phyloP scores from a whole-genome alignment of 2,329 filamentous ascomycete genomes.

The Calonectria naviculata region DNA sequence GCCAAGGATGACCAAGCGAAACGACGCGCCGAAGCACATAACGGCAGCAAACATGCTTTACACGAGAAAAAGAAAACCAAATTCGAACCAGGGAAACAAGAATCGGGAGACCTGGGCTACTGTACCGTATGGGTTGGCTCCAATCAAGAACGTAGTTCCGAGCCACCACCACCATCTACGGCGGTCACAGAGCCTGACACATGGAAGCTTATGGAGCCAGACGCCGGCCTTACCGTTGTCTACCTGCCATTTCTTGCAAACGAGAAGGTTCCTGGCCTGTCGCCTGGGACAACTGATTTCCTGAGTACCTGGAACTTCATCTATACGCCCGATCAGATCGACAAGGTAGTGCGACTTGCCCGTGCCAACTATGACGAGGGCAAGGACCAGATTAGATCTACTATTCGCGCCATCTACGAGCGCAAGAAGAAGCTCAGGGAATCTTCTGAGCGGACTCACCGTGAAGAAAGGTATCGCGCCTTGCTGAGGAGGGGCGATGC shows the following conservation, averaged over 20 bases:
- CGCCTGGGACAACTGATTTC: conserved; percentile 85
- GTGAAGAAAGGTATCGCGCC: conserved; percentile 55
- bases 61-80: conserved; percentile 46
- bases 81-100: conserved; percentile 55
- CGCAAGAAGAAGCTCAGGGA: conserved; percentile 80
- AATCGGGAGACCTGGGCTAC: conserved; percentile 78
- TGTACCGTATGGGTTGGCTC: conserved; percentile 97
- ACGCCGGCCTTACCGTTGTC: conserved; percentile 88
- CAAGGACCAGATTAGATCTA: conserved; percentile 78
- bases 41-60: conserved; percentile 36
- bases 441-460: conserved; percentile 57
- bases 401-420: conserved; percentile 91
- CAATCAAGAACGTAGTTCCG: conserved; percentile 75
- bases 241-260: conserved; percentile 94
- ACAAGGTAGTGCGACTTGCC: conserved; percentile 84
- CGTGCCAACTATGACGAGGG: conserved; percentile 89
- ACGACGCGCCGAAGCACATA: conserved; percentile 37
- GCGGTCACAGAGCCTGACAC: conserved; percentile 71
- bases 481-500: conserved; percentile 61
- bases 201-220: conserved; percentile 75
- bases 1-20: conserved; percentile 63
- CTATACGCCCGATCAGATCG: conserved; percentile 91
- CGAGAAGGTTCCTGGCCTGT: conserved; percentile 80
- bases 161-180: conserved; percentile 60
- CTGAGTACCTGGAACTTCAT: conserved; percentile 99